These are phyloP conservation scores for cucumber (Cucumis sativus) DNA, from an alignment of 306 rosid species.

Conservation along the genomic window DNA sequence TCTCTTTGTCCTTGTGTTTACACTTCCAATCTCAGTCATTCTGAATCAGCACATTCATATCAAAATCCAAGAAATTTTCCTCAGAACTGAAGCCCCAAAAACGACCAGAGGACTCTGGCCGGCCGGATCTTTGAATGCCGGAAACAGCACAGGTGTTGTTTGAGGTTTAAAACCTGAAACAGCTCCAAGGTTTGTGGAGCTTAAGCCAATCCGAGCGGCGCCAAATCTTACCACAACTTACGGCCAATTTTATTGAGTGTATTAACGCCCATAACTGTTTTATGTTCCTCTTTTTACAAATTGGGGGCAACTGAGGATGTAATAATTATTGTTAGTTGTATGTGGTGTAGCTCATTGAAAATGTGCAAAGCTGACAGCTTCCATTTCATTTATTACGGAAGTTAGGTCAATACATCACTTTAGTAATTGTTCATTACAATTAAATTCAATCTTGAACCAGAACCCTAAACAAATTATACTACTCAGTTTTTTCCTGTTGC, in stretches of 20 bases:
- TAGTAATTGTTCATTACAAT: neutral
- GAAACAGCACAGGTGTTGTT: neutral
- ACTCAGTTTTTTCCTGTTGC: neutral
- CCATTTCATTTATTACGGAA: neutral
- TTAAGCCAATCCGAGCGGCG: neutral
- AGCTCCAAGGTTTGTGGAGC: neutral
- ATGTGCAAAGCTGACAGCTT: neutral
- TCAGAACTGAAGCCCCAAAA: neutral
- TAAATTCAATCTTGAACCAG: neutral
- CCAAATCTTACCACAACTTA: neutral
- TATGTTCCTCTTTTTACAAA: neutral
- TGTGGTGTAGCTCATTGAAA: neutral
- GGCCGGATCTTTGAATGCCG: neutral
- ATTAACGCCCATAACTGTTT: neutral
- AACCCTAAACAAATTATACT: neutral
- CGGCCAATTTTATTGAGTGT: neutral
- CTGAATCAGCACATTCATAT: neutral
- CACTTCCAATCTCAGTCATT: slow-evolving; percentile 17
- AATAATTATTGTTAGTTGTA: neutral
- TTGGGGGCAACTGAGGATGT: neutral
- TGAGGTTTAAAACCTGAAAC: neutral
- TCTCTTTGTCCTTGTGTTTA: neutral
- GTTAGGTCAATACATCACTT: neutral
- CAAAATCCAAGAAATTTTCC: neutral
- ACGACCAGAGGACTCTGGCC: neutral